A percentile compares a stretch with the other conserved stretches of the same genome.
Evolutionary conservation across 176 grass and related monocot species (phyloP).

Genomic region (Poa pratensis): DNA sequence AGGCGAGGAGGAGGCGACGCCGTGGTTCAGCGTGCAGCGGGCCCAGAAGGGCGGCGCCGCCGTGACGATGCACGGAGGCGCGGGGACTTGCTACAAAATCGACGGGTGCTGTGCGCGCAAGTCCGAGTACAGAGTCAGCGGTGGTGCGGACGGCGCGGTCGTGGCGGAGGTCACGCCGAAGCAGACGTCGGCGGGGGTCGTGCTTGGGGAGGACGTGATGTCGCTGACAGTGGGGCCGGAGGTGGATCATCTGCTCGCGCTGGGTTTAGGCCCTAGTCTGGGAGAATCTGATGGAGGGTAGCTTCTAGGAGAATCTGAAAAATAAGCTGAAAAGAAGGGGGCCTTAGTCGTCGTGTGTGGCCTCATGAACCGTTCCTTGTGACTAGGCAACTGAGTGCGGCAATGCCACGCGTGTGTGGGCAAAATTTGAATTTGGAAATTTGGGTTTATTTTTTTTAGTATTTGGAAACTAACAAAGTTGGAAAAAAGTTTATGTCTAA

Average conservation of each 20-base stretch:
- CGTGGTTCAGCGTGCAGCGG: conserved; percentile 62
- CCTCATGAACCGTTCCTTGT: no score
- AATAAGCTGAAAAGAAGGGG: no score
- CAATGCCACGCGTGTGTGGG: no score
- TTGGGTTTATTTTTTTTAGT: no score
- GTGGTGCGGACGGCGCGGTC: background rate
- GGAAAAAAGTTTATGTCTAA: no score
- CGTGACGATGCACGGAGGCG: conserved; percentile 32
- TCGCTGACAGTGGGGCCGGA: conserved; percentile 48
- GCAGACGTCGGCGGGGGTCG: conserved; percentile 58
- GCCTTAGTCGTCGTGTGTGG: no score
- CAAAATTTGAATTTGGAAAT: no score
- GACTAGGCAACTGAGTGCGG: no score
- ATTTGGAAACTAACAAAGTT: no score
- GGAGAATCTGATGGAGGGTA: no score
- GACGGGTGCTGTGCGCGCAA: conserved; percentile 28
- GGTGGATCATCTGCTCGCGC: conserved; percentile 53
- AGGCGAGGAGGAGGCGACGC: background rate
- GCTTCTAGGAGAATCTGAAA: no score
- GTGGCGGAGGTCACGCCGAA: conserved; percentile 52
- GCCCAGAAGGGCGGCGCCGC: background rate
- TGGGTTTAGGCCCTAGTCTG: no score
- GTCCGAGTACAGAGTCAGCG: conserved; percentile 50
- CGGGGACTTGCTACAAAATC: conserved; percentile 37
- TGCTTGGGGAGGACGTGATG: conserved; percentile 71